Percentiles rank a stretch among this genome's conserved stretches.
phyloP scores from a whole-genome alignment of 176 grass and related monocot genomes.

The Carex parvula region DNA sequence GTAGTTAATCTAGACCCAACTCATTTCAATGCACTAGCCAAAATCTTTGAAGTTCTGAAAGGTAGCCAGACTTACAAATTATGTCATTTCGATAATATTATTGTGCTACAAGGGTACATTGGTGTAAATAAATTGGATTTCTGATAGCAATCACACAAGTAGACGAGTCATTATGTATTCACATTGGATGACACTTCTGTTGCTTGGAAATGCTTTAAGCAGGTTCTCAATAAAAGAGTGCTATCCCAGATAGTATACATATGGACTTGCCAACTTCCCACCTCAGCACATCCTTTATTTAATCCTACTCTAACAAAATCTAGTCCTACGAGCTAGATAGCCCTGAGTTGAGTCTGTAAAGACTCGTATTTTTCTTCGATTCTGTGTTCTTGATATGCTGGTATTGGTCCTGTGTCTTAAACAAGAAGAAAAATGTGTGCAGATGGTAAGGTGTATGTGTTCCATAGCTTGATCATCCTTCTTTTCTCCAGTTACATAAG shows the following conservation, averaged over 20 bases:
- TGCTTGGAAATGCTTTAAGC: background rate
- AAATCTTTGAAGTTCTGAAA: too few relatives aligned
- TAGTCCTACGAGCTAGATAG: background rate
- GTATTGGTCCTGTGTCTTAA: background rate
- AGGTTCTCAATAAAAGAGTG: background rate
- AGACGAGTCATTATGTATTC: background rate
- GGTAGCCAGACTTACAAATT: too few relatives aligned
- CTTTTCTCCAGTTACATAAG: background rate
- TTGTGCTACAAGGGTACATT: background rate
- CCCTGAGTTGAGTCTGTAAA: background rate
- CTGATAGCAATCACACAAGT: background rate
- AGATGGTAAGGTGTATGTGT: background rate
- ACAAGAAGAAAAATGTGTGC: background rate
- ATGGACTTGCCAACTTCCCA: background rate
- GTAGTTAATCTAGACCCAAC: too few relatives aligned
- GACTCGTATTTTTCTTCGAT: background rate
- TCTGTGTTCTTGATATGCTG: background rate
- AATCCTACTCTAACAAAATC: background rate
- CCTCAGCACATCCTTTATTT: background rate
- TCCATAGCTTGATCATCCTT: background rate
- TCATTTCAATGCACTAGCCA: too few relatives aligned
- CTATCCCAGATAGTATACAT: background rate
- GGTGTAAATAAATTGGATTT: background rate
- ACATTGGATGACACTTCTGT: background rate
- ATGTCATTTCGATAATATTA: too few relatives aligned